Base-by-base conservation (phyloP, 148 eudicot species). In the Vaccinium vitisidaea region DNA sequence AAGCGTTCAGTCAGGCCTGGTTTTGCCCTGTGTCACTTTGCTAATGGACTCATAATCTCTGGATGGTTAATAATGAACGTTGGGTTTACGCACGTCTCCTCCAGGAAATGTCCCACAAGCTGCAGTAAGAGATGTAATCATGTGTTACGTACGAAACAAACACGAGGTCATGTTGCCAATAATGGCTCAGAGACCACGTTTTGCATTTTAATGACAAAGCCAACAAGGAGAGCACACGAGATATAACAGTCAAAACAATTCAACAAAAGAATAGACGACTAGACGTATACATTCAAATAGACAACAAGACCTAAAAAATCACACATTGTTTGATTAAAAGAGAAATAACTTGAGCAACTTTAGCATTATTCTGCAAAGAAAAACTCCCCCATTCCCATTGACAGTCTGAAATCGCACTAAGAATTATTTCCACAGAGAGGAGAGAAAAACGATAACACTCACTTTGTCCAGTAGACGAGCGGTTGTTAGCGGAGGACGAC, bases 71-170 rank as follows among this genome's bases (percentile, higher is more conserved):
- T 94, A 50, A 96, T 94, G 84, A 93, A 96, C 53, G 97, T 50
- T 8, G 99, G 99, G 81, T 94, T 94, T n/a, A 91, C 91, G 83
- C 99, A 96, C 2, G 90, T 92, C 88, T 92, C 99, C 91, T 96
- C 99, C 84, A 96, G 84, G 84, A 96, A 96, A 88, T 96, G 97
- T 8, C 99, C 99, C 43, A 96, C 99, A 87, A 96, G 92, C 98
- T 95, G 90, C 88, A 91, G 75, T 75, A 18, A 82, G 50, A 86
- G 83, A 85, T 55, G 11, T 27, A 46, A 56, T 0, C 46, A 82
- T 3, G 5, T 25, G 77, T 25, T 8, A 86, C 67, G 15, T 27
- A 53, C 2, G 46, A 46, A 54, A 80, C 19, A 55, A 58, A 19
- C 65, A 59, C 21, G 6, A 18, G n/a, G 23, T 1, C 65, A 59